Base-by-base conservation (phyloP, 441 rosid genomes). In the Erodium chrysanthum region DNA sequence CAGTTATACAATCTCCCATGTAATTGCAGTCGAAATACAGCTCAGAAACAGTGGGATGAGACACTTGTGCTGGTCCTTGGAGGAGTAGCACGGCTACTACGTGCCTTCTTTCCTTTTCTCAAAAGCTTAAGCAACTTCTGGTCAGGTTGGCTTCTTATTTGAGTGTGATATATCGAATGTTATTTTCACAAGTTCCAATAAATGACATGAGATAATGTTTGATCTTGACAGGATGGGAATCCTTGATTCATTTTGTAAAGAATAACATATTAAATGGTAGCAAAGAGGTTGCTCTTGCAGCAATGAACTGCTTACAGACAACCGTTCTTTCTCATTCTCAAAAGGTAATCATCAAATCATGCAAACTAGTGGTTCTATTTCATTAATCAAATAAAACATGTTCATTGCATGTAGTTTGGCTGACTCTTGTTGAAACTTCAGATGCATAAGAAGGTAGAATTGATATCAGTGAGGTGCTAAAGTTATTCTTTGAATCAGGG, bases 1-100 rank as follows among this genome's bases (percentile, higher is more conserved):
- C 71, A 69, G 62, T 56, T 22, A 31, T 60, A 56, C 44, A 44
- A 21, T 33, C 68, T 27, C 65, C 52, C 65, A 72, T 23, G 66
- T 68, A 76, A 73, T 73, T 85, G 75, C 87, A 95, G 99, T 81
- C 98, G 98, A 73, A 95, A 95, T 83, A 85, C 98, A 22, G 95
- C 89, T 78, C 99, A 95, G 80, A 95, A 95, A 76, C 98, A 92
- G 74, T 95, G 99, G 99, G 99, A 88, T 86, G 98, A 95, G 80
- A 95, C 99, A 23, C 88, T 95, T 70, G 98, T 92, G 21, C 88
- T 92, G 52, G 98, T 95, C 80, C 91, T 95, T 69, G 88, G 97
- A 73, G 98, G 99, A 77, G 84, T 91, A 79, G 89, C 97, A 61
- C 97, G 99, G 69, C 77, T 95, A 12, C 85, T 95, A 73, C 96